A percentile compares a stretch with the other conserved stretches of the same genome.
These are phyloP conservation scores for Stagonosporopsis vannaccii DNA, from an alignment of 2,329 filamentous ascomycete species.

Conservation along the genomic window DNA sequence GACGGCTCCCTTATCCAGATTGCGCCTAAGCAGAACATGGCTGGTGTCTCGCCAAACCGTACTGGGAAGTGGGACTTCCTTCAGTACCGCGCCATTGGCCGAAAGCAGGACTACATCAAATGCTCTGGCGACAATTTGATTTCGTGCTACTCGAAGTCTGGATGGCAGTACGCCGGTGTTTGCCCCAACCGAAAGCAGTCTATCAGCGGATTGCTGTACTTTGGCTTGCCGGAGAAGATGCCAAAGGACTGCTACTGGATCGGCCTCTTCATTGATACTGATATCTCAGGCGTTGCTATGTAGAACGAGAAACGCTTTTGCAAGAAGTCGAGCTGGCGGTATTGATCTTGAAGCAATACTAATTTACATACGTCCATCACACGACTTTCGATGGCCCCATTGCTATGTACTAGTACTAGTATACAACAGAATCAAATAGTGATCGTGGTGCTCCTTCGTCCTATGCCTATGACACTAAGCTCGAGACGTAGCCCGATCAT, in stretches of 20 bases:
- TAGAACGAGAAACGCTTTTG: background rate
- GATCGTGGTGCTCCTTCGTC: too few species aligned
- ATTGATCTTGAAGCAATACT: too few species aligned
- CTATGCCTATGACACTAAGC: too few species aligned
- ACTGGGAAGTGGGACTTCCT: slow-evolving; percentile 7
- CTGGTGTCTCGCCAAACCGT: slow-evolving; percentile 3
- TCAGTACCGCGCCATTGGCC: slow-evolving; percentile 7
- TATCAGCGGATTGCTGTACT: slow-evolving; percentile 10
- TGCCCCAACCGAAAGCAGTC: slow-evolving; percentile 4
- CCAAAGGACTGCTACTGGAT: slow-evolving; percentile 5
- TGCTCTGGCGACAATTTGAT: slow-evolving; percentile 11
- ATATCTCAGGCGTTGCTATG: background rate
- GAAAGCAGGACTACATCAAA: slow-evolving; percentile 2
- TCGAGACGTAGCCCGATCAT: too few species aligned
- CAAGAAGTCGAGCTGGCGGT: too few species aligned
- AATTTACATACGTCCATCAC: background rate
- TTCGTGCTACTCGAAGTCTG: background rate
- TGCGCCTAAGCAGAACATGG: background rate
- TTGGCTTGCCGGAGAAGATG: slow-evolving; percentile 8
- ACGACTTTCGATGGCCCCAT: too few species aligned
- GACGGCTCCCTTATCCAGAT: slow-evolving; percentile 1
- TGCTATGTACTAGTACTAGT: too few species aligned
- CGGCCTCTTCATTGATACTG: slow-evolving; percentile 1
- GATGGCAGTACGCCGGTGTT: slow-evolving; percentile 7
- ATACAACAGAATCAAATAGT: too few species aligned